Conservation (phyloP, 2,329 filamentous ascomycete genomes). For the Emergomyces orientalis region DNA sequence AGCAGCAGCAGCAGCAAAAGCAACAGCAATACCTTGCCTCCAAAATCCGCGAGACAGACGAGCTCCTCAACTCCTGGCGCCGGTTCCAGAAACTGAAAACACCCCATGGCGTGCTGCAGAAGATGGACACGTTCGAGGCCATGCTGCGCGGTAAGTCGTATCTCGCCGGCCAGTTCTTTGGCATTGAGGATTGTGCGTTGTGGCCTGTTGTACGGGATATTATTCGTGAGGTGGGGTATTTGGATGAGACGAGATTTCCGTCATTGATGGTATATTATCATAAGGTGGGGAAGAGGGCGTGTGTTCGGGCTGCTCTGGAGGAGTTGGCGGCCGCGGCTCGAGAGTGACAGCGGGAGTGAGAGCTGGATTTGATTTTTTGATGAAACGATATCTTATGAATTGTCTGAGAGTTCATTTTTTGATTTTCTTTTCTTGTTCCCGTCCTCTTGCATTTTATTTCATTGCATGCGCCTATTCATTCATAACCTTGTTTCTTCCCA, state of each 20-base stretch:
- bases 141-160: slow-evolving; percentile 27
- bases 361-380: background rate
- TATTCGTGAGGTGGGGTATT: slow-evolving; percentile 19
- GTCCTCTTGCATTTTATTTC: background rate
- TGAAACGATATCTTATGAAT: no score
- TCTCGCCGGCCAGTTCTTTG: slow-evolving; percentile 28
- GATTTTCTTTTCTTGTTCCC: background rate
- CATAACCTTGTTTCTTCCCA: no score
- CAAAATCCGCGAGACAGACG: slow-evolving; percentile 23
- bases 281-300: slow-evolving; percentile 30
- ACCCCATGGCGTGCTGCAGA: background rate
- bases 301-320: slow-evolving; percentile 28
- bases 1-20: background rate
- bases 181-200: slow-evolving; percentile 36
- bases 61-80: slow-evolving; percentile 25
- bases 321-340: slow-evolving; percentile 11
- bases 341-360: background rate
- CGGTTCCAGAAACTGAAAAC: slow-evolving; percentile 14
- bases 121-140: slow-evolving; percentile 8
- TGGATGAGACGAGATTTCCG: slow-evolving; percentile 23
- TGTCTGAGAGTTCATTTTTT: background rate
- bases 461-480: no score
- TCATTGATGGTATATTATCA: slow-evolving; percentile 31
- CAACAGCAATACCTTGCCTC: slow-evolving; percentile 8
- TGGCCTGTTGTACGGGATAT: slow-evolving; percentile 37